These are phyloP conservation scores for Anacardium occidentale DNA, from an alignment of 345 rosid species.

Conservation along the genomic window DNA sequence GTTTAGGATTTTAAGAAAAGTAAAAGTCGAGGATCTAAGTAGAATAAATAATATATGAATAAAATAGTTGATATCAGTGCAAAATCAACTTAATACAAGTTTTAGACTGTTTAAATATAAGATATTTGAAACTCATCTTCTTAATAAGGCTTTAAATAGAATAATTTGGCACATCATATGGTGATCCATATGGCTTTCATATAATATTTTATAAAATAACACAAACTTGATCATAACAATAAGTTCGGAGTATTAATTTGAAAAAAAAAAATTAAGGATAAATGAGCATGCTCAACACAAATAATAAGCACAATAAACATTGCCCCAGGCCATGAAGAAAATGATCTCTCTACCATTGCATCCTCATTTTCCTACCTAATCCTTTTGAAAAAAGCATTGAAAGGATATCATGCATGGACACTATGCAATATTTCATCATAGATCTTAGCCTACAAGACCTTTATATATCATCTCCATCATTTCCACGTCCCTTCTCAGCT, in stretches of 20 bases:
- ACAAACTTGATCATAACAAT: neutral
- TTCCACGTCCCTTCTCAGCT: constrained; percentile 33
- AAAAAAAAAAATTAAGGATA: neutral
- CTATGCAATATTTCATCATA: no score
- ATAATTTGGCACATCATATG: neutral
- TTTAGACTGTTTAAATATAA: no score
- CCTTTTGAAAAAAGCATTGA: neutral
- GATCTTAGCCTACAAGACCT: constrained; percentile 3
- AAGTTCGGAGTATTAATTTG: neutral
- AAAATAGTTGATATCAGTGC: no score
- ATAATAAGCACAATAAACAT: neutral
- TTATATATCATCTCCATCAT: constrained; percentile 40
- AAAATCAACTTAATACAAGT: no score
- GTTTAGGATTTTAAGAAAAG: no score
- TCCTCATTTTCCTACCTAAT: constrained; percentile 8
- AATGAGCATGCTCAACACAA: neutral
- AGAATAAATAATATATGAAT: no score
- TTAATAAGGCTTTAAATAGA: neutral
- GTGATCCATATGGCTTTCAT: neutral
- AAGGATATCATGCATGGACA: no score
- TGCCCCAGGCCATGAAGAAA: constrained; percentile 5
- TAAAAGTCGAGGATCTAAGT: no score
- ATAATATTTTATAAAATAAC: neutral
- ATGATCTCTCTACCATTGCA: neutral
- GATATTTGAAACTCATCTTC: no score